These are phyloP conservation scores for Eremochloa ophiuroides DNA, from an alignment of 176 grass and related monocot genomes.

Conservation along the genomic window DNA sequence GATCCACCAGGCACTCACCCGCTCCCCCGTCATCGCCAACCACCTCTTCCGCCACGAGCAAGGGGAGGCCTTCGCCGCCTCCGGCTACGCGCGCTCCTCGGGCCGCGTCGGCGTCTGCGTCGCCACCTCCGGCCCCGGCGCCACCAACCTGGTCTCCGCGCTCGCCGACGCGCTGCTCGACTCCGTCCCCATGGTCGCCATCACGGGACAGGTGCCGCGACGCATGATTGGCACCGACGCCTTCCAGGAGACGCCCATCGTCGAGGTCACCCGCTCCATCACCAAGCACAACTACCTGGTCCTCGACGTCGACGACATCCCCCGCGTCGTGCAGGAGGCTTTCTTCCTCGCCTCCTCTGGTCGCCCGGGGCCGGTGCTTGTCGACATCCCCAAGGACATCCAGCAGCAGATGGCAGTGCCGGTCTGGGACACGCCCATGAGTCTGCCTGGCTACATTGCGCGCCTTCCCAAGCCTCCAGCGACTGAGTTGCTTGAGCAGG, in stretches of 20 bases:
- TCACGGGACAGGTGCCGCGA: constrained; percentile 94
- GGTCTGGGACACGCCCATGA: constrained; percentile 55
- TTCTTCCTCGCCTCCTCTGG: constrained; percentile 80
- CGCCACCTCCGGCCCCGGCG: constrained; percentile 91
- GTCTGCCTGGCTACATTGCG: constrained; percentile 68
- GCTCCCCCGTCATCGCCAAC: constrained; percentile 76
- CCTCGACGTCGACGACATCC: constrained; percentile 78
- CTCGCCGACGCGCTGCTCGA: constrained; percentile 95
- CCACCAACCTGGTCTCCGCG: constrained; percentile 94
- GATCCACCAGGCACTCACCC: constrained; percentile 99
- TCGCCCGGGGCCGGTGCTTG: constrained; percentile 77
- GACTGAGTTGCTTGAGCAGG: constrained; percentile 63
- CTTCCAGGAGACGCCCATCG: constrained; percentile 98
- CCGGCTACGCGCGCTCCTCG: constrained; percentile 76
- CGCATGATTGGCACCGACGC: constrained; percentile 98
- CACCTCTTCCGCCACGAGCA: constrained; percentile 97
- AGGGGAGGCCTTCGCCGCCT: constrained; percentile 85
- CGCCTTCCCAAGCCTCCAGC: constrained; percentile 75
- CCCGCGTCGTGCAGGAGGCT: constrained; percentile 79
- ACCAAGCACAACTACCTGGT: constrained; percentile 98
- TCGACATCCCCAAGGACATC: constrained; percentile 95
- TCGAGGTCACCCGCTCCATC: constrained; percentile 98
- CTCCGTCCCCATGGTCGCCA: constrained; percentile 86
- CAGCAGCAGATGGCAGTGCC: constrained; percentile 85
- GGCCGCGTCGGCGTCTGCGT: constrained; percentile 81